These are phyloP conservation scores for Phytophthora sp. DNA, from an alignment of 352 stramenopile genomes.

Conservation along the genomic window DNA sequence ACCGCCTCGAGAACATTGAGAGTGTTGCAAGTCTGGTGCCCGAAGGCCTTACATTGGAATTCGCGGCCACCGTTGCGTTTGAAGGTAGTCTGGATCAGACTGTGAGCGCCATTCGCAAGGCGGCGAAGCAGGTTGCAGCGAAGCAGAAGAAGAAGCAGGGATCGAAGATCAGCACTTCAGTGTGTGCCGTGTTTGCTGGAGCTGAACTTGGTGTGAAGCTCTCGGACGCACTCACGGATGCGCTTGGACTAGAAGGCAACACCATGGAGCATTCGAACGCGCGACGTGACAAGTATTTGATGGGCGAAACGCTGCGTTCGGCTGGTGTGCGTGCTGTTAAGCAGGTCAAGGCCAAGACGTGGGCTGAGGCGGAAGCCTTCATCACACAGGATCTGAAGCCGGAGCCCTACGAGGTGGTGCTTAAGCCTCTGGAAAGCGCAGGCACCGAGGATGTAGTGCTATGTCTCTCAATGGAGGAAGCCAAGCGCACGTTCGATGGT, in stretches of 20 bases:
- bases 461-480: constrained; percentile 77
- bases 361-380: constrained; percentile 76
- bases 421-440: constrained; percentile 91
- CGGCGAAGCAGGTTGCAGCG: constrained; percentile 57
- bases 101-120: constrained; percentile 44
- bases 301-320: constrained; percentile 86
- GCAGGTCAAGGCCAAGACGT: constrained; percentile 87
- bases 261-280: constrained; percentile 71
- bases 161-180: constrained; percentile 24
- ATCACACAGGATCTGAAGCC: constrained; percentile 69
- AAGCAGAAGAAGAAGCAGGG: constrained; percentile 43
- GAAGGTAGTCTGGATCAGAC: constrained; percentile 58
- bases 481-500: constrained; percentile 77
- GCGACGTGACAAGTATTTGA: constrained; percentile 84
- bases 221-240: constrained; percentile 88
- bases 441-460: constrained; percentile 85
- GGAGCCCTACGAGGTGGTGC: constrained; percentile 82
- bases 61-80: constrained; percentile 79
- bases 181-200: constrained; percentile 91
- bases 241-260: constrained; percentile 88
- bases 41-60: constrained; percentile 75
- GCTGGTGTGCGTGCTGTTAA: constrained; percentile 89
- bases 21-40: constrained; percentile 79
- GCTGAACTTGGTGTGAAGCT: constrained; percentile 94
- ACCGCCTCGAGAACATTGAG: constrained; percentile 85